Conservation (phyloP, 805 yeast genomes). For the Nadsonia fulvescens region DNA sequence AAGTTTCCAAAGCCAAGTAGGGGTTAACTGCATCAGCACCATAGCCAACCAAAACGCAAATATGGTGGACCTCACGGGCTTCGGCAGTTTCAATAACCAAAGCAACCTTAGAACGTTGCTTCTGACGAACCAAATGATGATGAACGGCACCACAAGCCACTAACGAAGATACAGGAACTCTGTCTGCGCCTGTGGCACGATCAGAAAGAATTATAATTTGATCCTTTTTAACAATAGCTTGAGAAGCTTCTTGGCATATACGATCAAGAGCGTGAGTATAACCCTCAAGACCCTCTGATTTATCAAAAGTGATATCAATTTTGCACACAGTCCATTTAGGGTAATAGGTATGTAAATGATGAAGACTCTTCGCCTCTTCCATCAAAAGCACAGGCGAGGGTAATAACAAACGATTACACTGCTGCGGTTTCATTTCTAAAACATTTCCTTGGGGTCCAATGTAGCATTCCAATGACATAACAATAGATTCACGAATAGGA, state of each 20-base stretch:
- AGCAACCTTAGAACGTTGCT: slow-evolving; percentile 91
- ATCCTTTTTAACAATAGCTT: slow-evolving; percentile 58
- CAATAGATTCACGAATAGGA: slow-evolving; percentile 91
- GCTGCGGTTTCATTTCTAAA: slow-evolving; percentile 78
- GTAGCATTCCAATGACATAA: slow-evolving; percentile 93
- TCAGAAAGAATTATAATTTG: slow-evolving; percentile 69
- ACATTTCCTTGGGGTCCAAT: slow-evolving; percentile 97
- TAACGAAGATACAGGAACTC: slow-evolving; percentile 71
- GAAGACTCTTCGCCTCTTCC: slow-evolving; percentile 57
- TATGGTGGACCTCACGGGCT: slow-evolving; percentile 94
- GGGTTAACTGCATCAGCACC: slow-evolving; percentile 97
- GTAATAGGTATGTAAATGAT: slow-evolving; percentile 51
- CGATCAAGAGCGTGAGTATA: slow-evolving; percentile 72
- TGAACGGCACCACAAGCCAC: slow-evolving; percentile 95
- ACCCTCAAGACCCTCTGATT: slow-evolving; percentile 69
- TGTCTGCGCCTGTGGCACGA: slow-evolving; percentile 35
- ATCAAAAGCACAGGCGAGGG: slow-evolving; percentile 67
- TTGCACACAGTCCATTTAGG: slow-evolving; percentile 73
- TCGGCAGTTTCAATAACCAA: slow-evolving; percentile 85
- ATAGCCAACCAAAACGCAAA: slow-evolving; percentile 85
- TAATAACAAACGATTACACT: slow-evolving; percentile 75
- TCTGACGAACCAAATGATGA: slow-evolving; percentile 87
- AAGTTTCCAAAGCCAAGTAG: slow-evolving; percentile 78
- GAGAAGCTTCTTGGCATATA: slow-evolving; percentile 72
- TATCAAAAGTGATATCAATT: slow-evolving; percentile 79